Evolutionary conservation across 108 stramenopile species (phyloP).

Genomic region (Conticribra guillardii): DNA sequence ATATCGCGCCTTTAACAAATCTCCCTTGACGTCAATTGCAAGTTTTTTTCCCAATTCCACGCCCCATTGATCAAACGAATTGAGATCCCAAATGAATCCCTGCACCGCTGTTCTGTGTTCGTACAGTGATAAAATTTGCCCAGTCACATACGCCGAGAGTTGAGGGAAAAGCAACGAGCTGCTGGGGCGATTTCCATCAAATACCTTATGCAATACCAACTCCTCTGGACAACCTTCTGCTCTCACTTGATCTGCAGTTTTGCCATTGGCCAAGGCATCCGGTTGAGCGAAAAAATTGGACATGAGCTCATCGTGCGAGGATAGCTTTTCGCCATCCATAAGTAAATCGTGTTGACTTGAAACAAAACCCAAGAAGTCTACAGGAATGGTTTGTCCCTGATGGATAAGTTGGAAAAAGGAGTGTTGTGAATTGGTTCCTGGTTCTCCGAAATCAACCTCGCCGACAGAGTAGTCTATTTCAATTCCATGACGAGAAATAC

Average conservation of each 20-base stretch:
- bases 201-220: slow-evolving; percentile 90
- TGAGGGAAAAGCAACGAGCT: slow-evolving; percentile 93
- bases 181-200: slow-evolving; percentile 98
- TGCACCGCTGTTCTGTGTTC: slow-evolving; percentile 99
- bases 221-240: slow-evolving; percentile 91
- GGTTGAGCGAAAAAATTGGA: slow-evolving; percentile 99
- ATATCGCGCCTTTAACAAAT: slow-evolving; percentile 70
- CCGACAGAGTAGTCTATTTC: slow-evolving; percentile 92
- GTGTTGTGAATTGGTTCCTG: slow-evolving; percentile 99
- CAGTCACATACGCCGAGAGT: slow-evolving; percentile 92
- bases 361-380: slow-evolving; percentile 96
- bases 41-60: slow-evolving; percentile 99
- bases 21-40: slow-evolving; percentile 86
- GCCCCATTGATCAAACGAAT: slow-evolving; percentile 99
- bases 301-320: slow-evolving; percentile 99
- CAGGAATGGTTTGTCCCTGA: slow-evolving; percentile 96
- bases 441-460: slow-evolving; percentile 98
- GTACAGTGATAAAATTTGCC: slow-evolving; percentile 96
- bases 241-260: slow-evolving; percentile 90
- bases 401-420: slow-evolving; percentile 99
- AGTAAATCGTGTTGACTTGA: slow-evolving; percentile 85
- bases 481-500: slow-evolving; percentile 84
- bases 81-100: slow-evolving; percentile 99
- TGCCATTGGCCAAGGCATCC: slow-evolving; percentile 96
- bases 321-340: slow-evolving; percentile 89